These are phyloP conservation scores for Diutina neorugosa DNA, from an alignment of 1,139 yeast genomes.

Conservation along the genomic window DNA sequence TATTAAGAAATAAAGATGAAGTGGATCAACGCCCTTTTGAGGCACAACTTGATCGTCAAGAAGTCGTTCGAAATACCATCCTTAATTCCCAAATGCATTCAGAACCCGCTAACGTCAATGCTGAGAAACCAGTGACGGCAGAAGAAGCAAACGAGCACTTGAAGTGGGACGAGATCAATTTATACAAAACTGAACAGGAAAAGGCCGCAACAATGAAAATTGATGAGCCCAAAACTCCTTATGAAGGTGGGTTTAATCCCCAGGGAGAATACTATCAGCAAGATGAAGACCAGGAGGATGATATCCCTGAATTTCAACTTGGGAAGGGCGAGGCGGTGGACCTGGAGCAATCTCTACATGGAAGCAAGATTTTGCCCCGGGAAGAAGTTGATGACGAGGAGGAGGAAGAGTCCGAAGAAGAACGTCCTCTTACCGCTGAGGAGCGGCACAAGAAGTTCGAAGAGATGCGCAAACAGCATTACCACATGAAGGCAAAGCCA, in stretches of 20 bases:
- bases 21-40: conserved; percentile 8
- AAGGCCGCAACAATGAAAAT: conserved; percentile 70
- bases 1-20: conserved; percentile 24
- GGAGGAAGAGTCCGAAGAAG: conserved; percentile 18
- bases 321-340: conserved; percentile 27
- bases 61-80: conserved; percentile 31
- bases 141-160: conserved; percentile 22
- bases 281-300: conserved; percentile 43
- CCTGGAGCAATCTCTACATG: conserved; percentile 21
- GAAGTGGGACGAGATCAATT: conserved; percentile 66
- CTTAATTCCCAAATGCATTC: conserved; percentile 26
- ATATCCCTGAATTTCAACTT: conserved; percentile 27
- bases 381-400: conserved; percentile 18
- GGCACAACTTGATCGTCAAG: conserved; percentile 27
- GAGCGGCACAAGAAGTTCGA: conserved; percentile 61
- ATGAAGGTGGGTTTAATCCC: conserved; percentile 85
- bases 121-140: background rate
- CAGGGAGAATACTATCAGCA: conserved; percentile 69
- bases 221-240: conserved; percentile 96
- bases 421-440: conserved; percentile 36
- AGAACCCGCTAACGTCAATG: conserved; percentile 13
- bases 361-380: conserved; percentile 20
- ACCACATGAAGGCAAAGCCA: conserved; percentile 54
- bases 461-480: conserved; percentile 65
- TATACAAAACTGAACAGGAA: conserved; percentile 56